Evolutionary conservation across 2,329 filamentous ascomycete species (phyloP).

Genomic region (Clarireedia paspali): DNA sequence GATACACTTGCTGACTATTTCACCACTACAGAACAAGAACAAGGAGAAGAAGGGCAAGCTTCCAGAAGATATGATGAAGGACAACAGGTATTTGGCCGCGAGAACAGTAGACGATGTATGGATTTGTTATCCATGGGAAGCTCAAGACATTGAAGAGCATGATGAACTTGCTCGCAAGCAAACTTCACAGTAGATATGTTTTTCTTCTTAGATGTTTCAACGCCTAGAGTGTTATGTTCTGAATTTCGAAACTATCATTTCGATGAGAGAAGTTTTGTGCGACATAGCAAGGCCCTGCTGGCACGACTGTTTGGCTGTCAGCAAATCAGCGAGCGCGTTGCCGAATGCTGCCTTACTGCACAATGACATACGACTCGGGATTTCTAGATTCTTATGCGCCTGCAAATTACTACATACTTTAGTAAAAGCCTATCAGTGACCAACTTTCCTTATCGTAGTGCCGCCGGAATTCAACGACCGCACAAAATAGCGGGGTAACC

Average conservation of each 20-base stretch:
- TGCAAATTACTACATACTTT: too few relatives aligned
- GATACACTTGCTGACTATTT: background rate
- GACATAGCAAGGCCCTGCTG: too few relatives aligned
- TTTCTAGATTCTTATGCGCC: too few relatives aligned
- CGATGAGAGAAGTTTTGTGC: too few relatives aligned
- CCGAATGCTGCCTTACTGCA: too few relatives aligned
- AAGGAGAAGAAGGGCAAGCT: constrained; percentile 89
- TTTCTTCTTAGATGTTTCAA: background rate
- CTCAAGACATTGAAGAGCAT: constrained; percentile 87
- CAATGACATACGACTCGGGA: too few relatives aligned
- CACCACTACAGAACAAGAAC: constrained; percentile 71
- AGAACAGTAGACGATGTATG: constrained; percentile 87
- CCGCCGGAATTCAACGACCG: too few relatives aligned
- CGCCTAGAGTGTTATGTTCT: background rate
- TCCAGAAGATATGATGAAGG: constrained; percentile 66
- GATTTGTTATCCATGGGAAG: constrained; percentile 99
- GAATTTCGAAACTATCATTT: background rate
- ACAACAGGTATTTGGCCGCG: constrained; percentile 74
- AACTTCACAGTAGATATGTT: constrained; percentile 11
- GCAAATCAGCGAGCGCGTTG: too few relatives aligned
- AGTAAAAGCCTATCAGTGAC: too few relatives aligned
- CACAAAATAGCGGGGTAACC: too few relatives aligned
- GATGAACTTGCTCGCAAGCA: constrained; percentile 54
- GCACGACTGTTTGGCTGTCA: too few relatives aligned
- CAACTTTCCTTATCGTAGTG: too few relatives aligned